phyloP scores from a whole-genome alignment of 768 basidiomycete species.

The Xerocomellus dryophilus region DNA sequence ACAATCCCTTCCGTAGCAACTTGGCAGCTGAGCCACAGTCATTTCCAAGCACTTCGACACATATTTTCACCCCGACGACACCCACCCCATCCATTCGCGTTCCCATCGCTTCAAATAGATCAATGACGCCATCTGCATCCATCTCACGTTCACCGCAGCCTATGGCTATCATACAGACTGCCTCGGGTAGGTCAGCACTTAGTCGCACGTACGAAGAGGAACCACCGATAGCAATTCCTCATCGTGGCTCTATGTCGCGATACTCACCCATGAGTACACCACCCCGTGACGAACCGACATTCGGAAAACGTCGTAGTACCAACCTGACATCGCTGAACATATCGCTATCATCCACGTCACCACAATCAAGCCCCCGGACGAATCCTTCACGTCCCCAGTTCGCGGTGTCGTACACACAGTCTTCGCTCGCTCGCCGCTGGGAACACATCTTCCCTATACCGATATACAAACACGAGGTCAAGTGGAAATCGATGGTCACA shows the following conservation, averaged over 20 bases:
- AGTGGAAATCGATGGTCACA: constrained; percentile 85
- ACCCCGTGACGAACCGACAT: constrained; percentile 60
- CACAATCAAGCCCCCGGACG: constrained; percentile 37
- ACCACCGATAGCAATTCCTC: constrained; percentile 35
- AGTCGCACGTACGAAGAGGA: constrained; percentile 63
- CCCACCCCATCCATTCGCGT: constrained; percentile 28
- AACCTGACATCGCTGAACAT: constrained; percentile 37
- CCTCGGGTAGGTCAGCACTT: constrained; percentile 43
- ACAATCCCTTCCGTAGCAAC: constrained; percentile 68
- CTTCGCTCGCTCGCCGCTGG: constrained; percentile 84
- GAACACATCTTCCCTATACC: constrained; percentile 79
- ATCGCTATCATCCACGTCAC: constrained; percentile 48
- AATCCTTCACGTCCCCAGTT: constrained; percentile 69
- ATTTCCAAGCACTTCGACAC: constrained; percentile 50
- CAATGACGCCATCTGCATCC: constrained; percentile 31
- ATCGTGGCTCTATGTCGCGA: constrained; percentile 48
- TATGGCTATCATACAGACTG: constrained; percentile 38
- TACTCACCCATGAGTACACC: constrained; percentile 68
- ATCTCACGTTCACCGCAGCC: constrained; percentile 41
- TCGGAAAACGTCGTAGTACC: constrained; percentile 53
- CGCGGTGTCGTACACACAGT: constrained; percentile 57
- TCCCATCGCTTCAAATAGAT: constrained; percentile 29
- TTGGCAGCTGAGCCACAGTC: constrained; percentile 48
- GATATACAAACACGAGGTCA: constrained; percentile 78
- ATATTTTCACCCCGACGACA: constrained; percentile 29